A percentile compares a stretch with the other conserved stretches of the same genome.
These are phyloP conservation scores for Euclidium syriacum DNA, from an alignment of 345 rosid species.

Conservation along the genomic window DNA sequence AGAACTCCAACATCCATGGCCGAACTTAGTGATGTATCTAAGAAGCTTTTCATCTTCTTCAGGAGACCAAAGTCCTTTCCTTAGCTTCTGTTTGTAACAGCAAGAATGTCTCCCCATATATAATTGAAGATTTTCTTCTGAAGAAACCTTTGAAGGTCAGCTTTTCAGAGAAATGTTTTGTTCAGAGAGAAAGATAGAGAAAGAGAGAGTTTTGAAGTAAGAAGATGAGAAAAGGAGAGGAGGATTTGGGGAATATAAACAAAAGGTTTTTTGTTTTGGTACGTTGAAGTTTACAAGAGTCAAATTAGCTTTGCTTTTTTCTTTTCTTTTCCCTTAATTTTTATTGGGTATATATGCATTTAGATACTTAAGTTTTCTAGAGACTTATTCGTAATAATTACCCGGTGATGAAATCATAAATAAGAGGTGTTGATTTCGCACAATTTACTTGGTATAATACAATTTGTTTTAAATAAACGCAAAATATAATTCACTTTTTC, in stretches of 20 bases:
- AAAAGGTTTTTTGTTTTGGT: slow-evolving; percentile 22
- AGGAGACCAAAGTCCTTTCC: slow-evolving; percentile 99
- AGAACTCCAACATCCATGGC: slow-evolving; percentile 99
- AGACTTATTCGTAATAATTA: too few species aligned
- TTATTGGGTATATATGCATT: too few species aligned
- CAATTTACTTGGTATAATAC: too few species aligned
- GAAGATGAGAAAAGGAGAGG: slow-evolving; percentile 36
- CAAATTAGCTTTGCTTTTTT: background rate
- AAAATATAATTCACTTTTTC: too few species aligned
- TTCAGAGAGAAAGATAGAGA: slow-evolving; percentile 14
- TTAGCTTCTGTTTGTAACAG: slow-evolving; percentile 92
- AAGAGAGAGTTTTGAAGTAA: slow-evolving; percentile 26
- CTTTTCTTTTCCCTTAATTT: too few species aligned
- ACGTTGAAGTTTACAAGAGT: slow-evolving; percentile 26
- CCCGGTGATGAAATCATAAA: too few species aligned
- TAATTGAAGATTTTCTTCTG: slow-evolving; percentile 13
- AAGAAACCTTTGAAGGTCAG: slow-evolving; percentile 16
- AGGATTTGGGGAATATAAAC: slow-evolving; percentile 34
- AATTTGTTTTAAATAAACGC: too few species aligned
- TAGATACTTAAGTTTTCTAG: too few species aligned
- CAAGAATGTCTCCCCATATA: slow-evolving; percentile 93
- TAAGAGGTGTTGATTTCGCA: too few species aligned
- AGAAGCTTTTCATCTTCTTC: slow-evolving; percentile 97
- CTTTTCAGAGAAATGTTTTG: slow-evolving; percentile 17
- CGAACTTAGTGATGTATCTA: slow-evolving; percentile 76